A percentile compares a stretch with the other conserved stretches of the same genome.
These are phyloP conservation scores for Kregervanrija fluxuum DNA, from an alignment of 805 yeast genomes.

Conservation along the genomic window DNA sequence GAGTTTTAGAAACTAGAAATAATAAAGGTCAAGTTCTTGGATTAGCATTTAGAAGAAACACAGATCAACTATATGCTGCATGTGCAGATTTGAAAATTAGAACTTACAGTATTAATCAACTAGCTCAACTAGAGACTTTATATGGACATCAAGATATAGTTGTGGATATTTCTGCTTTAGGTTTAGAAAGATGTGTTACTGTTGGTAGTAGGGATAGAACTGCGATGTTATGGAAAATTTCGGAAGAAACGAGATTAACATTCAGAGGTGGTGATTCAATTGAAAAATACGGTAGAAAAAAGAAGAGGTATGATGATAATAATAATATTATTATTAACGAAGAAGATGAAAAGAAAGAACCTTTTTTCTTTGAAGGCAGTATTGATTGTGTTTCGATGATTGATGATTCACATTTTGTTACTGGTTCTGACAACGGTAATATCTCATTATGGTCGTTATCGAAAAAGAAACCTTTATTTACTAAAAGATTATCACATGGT, in stretches of 20 bases:
- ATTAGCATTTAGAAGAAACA: slow-evolving; percentile 66
- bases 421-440: slow-evolving; percentile 94
- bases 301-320: slow-evolving; percentile 26
- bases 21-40: slow-evolving; percentile 67
- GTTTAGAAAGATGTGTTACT: slow-evolving; percentile 87
- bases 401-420: slow-evolving; percentile 87
- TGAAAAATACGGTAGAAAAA: slow-evolving; percentile 29
- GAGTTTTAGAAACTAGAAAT: slow-evolving; percentile 69
- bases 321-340: slow-evolving; percentile 16
- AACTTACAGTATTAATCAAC: slow-evolving; percentile 77
- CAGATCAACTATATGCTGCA: slow-evolving; percentile 85
- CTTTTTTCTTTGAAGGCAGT: slow-evolving; percentile 68
- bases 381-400: slow-evolving; percentile 86
- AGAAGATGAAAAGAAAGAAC: slow-evolving; percentile 14
- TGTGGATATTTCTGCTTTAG: slow-evolving; percentile 71
- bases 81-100: slow-evolving; percentile 90
- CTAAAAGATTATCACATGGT: slow-evolving; percentile 74
- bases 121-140: slow-evolving; percentile 81
- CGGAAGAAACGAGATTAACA: slow-evolving; percentile 90
- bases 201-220: slow-evolving; percentile 95
- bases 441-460: slow-evolving; percentile 84
- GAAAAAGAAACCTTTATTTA: slow-evolving; percentile 79
- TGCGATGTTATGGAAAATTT: slow-evolving; percentile 93
- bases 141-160: slow-evolving; percentile 95
- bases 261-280: slow-evolving; percentile 80